phyloP scores from a whole-genome alignment of 2,329 filamentous ascomycete genomes.

The Diaporthe eres region DNA sequence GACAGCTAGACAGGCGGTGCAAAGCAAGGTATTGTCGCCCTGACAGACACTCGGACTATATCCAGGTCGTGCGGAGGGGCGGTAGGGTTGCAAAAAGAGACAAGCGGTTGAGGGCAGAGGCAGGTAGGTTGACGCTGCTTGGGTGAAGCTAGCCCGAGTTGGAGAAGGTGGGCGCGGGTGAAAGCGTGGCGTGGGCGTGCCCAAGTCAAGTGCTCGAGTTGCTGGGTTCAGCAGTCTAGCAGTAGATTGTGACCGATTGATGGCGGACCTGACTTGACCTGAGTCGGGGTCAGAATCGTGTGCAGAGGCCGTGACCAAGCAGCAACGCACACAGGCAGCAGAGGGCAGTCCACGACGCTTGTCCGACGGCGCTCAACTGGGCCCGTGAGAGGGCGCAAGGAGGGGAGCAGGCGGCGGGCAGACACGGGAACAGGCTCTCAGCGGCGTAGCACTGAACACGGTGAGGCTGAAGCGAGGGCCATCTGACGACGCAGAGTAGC shows the following conservation, averaged over 20 bases:
- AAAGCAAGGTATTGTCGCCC: background rate
- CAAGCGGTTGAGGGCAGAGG: conserved; percentile 3
- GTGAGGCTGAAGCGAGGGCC: conserved; percentile 30
- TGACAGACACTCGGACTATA: background rate
- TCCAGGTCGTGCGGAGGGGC: conserved; percentile 21
- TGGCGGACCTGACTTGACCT: conserved; percentile 1
- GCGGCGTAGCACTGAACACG: conserved; percentile 25
- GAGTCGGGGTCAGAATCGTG: background rate
- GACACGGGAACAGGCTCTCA: background rate
- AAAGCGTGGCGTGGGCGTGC: conserved; percentile 10
- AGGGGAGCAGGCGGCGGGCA: background rate
- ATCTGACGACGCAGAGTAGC: conserved; percentile 30
- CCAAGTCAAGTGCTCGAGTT: conserved; percentile 14
- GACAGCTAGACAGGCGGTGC: background rate
- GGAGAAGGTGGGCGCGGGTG: conserved; percentile 20
- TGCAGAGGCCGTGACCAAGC: background rate
- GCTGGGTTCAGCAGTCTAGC: background rate
- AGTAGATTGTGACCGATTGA: conserved; percentile 22
- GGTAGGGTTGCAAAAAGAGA: conserved; percentile 4
- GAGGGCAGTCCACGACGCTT: background rate
- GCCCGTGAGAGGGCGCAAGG: background rate
- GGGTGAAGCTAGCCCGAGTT: conserved; percentile 24
- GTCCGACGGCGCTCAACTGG: background rate
- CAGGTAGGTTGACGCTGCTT: conserved; percentile 16
- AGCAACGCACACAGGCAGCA: background rate